Percentiles rank a stretch among this genome's conserved stretches.
Conservation (phyloP, 2,329 filamentous ascomycete species). For the Talaromyces sp. region DNA sequence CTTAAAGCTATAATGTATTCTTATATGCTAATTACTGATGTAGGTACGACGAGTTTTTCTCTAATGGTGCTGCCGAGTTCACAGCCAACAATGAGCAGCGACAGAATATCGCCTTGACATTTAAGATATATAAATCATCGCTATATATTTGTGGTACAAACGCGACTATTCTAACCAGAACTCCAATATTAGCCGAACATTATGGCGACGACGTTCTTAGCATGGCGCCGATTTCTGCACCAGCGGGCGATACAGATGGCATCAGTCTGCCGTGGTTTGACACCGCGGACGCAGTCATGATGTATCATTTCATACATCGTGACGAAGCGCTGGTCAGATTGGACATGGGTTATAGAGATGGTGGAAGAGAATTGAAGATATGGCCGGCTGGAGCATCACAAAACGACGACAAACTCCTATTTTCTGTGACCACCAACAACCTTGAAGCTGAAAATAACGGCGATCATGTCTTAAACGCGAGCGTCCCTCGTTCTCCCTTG, state of each 20-base stretch:
- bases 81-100: slow-evolving; percentile 1
- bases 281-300: slow-evolving; percentile 11
- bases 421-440: slow-evolving; percentile 9
- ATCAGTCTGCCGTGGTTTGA: slow-evolving; percentile 17
- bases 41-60: slow-evolving; percentile 7
- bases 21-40: background rate
- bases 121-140: slow-evolving; percentile 1
- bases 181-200: background rate
- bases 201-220: background rate
- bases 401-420: background rate
- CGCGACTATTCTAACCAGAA: background rate
- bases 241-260: slow-evolving; percentile 13
- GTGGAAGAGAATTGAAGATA: background rate
- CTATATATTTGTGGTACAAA: slow-evolving; percentile 8
- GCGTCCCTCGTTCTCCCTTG: slow-evolving; percentile 7
- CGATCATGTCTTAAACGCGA: background rate
- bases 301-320: slow-evolving; percentile 12
- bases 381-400: slow-evolving; percentile 8
- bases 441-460: background rate
- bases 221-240: background rate
- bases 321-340: slow-evolving; percentile 7
- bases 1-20: too few species aligned
- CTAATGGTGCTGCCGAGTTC: background rate
- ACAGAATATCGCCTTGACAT: slow-evolving; percentile 1
- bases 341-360: background rate